Conservation (phyloP, 2,329 filamentous ascomycete genomes). For the Fusarium graminum region DNA sequence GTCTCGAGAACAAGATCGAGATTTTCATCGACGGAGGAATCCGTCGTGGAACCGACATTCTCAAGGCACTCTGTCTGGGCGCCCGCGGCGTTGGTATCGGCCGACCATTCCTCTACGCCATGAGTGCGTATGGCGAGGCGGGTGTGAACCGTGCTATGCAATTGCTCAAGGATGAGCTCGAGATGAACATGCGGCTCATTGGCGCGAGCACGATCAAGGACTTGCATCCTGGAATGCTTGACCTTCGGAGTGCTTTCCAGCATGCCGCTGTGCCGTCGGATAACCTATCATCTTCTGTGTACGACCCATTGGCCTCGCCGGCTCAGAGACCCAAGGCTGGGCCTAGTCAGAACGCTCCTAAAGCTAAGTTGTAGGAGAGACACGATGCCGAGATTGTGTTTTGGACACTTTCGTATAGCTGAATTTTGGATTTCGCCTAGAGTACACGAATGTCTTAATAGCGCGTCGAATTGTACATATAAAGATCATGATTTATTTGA, state of each 20-base stretch:
- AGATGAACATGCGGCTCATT: slow-evolving; percentile 98
- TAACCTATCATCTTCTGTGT: slow-evolving; percentile 62
- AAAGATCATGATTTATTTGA: slow-evolving; percentile 15
- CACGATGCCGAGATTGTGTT: slow-evolving; percentile 1
- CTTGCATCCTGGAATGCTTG: slow-evolving; percentile 83
- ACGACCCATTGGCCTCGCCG: slow-evolving; percentile 67
- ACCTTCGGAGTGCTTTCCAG: slow-evolving; percentile 75
- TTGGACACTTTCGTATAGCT: slow-evolving; percentile 12
- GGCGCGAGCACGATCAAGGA: slow-evolving; percentile 81
- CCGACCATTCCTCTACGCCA: slow-evolving; percentile 93
- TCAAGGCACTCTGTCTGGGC: slow-evolving; percentile 94
- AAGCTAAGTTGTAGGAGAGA: slow-evolving; percentile 62
- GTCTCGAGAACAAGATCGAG: slow-evolving; percentile 82
- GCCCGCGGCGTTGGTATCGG: slow-evolving; percentile 95
- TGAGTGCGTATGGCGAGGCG: slow-evolving; percentile 88
- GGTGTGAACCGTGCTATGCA: slow-evolving; percentile 95
- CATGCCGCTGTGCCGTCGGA: slow-evolving; percentile 66
- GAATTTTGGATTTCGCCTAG: slow-evolving; percentile 38
- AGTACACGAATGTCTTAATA: slow-evolving; percentile 32
- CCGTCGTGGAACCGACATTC: slow-evolving; percentile 89
- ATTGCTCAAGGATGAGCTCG: slow-evolving; percentile 93
- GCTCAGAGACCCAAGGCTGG: slow-evolving; percentile 61
- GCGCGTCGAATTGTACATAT: slow-evolving; percentile 23
- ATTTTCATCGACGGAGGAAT: slow-evolving; percentile 93
- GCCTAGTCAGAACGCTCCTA: slow-evolving; percentile 16